Evolutionary conservation across 345 rosid species (phyloP).

Genomic region (Salix dunnii): DNA sequence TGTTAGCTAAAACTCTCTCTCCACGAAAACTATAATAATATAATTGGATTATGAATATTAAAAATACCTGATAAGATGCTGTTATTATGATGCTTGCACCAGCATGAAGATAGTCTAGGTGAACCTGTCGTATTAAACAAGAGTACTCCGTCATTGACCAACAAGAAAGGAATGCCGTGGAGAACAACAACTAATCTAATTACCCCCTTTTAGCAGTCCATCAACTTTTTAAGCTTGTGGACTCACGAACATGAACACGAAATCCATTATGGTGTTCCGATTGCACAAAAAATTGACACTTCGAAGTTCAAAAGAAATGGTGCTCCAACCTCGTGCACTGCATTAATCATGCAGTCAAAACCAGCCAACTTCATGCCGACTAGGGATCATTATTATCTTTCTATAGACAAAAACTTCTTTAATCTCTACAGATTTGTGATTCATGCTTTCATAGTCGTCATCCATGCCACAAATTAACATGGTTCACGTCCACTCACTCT

Average conservation of each 20-base stretch:
- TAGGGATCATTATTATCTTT: no score
- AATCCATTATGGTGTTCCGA: background rate
- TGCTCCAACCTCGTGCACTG: background rate
- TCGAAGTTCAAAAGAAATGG: background rate
- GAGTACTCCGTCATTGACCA: background rate
- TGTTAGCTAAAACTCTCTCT: background rate
- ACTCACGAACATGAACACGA: background rate
- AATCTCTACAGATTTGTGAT: no score
- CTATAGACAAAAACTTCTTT: no score
- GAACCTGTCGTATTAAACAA: slow-evolving; percentile 50
- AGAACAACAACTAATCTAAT: background rate
- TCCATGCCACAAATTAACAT: no score
- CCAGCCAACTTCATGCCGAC: no score
- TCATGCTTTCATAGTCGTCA: no score
- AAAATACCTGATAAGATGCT: slow-evolving; percentile 78
- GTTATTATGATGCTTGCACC: slow-evolving; percentile 77
- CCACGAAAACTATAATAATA: background rate
- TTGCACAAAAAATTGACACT: background rate
- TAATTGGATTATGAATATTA: background rate
- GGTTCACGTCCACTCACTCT: no score
- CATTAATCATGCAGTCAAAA: no score
- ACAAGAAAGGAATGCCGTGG: background rate
- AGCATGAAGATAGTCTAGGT: slow-evolving; percentile 80
- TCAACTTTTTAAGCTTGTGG: background rate
- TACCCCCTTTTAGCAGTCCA: background rate